These are phyloP conservation scores for Mrakia blollopis DNA, from an alignment of 768 basidiomycete species.

Conservation along the genomic window DNA sequence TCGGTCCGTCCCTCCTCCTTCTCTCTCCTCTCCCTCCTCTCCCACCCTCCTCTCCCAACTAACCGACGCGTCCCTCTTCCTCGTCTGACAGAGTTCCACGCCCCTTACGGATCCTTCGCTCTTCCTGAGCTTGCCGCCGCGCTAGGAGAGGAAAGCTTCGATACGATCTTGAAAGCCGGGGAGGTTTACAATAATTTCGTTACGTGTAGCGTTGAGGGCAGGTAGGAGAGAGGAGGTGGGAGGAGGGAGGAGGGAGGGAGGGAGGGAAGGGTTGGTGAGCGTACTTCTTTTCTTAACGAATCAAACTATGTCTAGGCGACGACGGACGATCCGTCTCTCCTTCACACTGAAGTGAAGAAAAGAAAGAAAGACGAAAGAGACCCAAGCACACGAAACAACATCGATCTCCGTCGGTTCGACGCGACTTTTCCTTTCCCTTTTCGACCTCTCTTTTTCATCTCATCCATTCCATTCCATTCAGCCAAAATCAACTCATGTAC, in stretches of 20 bases:
- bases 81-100: constrained; percentile 29
- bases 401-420: too few species aligned
- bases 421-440: too few species aligned
- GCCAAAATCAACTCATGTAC: too few species aligned
- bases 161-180: constrained; percentile 27
- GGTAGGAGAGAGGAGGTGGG: not conserved
- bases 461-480: too few species aligned
- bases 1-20: not conserved
- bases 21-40: not conserved
- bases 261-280: not conserved
- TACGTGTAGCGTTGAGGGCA: not conserved
- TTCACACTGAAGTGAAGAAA: too few species aligned
- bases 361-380: too few species aligned
- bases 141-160: constrained; percentile 7
- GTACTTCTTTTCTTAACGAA: too few species aligned
- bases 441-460: too few species aligned
- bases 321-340: too few species aligned
- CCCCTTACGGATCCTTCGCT: constrained; percentile 26
- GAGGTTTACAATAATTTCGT: constrained; percentile 28
- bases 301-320: too few species aligned
- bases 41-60: not conserved
- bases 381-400: too few species aligned
- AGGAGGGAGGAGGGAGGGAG: not conserved
- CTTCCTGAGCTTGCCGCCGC: constrained; percentile 21
- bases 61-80: not conserved